Conservation (phyloP, 352 stramenopile species). For the Poterioochromonas sp. region DNA sequence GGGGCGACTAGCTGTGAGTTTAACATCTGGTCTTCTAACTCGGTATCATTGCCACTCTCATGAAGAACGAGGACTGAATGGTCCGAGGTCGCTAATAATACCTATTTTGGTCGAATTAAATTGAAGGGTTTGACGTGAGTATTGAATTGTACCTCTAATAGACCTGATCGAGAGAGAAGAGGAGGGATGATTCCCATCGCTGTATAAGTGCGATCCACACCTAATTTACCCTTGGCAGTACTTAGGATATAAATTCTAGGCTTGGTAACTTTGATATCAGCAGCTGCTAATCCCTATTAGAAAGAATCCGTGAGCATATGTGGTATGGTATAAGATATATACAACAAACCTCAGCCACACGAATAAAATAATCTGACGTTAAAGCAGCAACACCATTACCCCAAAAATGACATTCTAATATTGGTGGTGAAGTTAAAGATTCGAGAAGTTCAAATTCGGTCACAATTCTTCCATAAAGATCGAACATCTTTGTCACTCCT, state of each 20-base stretch:
- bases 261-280: not conserved
- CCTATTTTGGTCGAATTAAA: not conserved
- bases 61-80: not conserved
- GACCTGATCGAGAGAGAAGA: conserved; percentile 63
- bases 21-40: conserved; percentile 50
- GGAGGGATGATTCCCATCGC: conserved; percentile 70
- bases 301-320: too few relatives aligned
- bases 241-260: conserved; percentile 1
- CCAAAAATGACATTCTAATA: conserved; percentile 28
- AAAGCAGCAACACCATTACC: conserved; percentile 30
- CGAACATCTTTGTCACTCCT: not conserved
- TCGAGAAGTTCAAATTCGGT: not conserved
- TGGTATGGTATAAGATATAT: too few relatives aligned
- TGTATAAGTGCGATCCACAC: conserved; percentile 38
- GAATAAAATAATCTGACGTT: not conserved
- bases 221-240: not conserved
- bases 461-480: not conserved
- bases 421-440: not conserved
- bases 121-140: conserved; percentile 48
- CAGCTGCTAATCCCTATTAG: not conserved
- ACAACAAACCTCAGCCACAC: conserved; percentile 5
- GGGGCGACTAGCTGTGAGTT: conserved; percentile 61
- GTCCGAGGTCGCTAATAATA: not conserved
- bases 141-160: conserved; percentile 63
- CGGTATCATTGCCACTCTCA: not conserved